Evolutionary conservation across 2,329 filamentous ascomycete genomes (phyloP), one percentile per base, ranked within the genome.

Genomic region (Colletotrichum tamarilloi): DNA sequence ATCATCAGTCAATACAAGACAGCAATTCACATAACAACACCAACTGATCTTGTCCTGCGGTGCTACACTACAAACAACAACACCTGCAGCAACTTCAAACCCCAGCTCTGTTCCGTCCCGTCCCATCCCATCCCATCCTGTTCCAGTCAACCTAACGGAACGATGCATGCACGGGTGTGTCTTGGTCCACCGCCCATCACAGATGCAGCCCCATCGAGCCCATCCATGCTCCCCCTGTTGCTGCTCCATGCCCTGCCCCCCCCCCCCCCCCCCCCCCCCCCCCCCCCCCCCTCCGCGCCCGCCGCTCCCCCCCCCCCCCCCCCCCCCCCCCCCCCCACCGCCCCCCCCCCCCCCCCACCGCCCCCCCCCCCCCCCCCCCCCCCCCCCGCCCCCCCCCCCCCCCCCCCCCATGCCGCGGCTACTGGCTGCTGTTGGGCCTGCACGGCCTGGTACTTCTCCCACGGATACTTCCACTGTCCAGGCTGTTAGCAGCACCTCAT

Each of bases 61-160:
- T 35, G 11, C 32, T 12, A 30, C 28, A 30, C 38, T 8, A n/a
- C 3, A 19, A 22, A n/a, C 42, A 11, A 9, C 19, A 49, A 22
- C 42, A 22, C 42, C 42, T n/a, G n/a, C 62, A 55, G 14, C 42
- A 24, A n/a, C 62, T 35, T 9, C 35, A 24, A 64, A 55, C 67
- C 62, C 22, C 28, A 53, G 38, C 55, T 55, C 53, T 57, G 38
- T 42, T 52, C 32, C 35, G 26, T 66, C 53, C 62, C 52, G 26
- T 66, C 62, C 62, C 67, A 38, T 70, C 62, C 35, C 60, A 63
- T 55, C 62, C 35, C 60, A 63, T 55, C 57, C 55, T 30, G 16
- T 46, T 22, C 58, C 30, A 68, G 32, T 26, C 30, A 32, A 56
- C 35, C 24, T 26, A 32, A 35, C 49, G 26, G 16, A 32, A 56